phyloP scores from a whole-genome alignment of 2,329 filamentous ascomycete genomes.

The Cryphonectria radicalis region DNA sequence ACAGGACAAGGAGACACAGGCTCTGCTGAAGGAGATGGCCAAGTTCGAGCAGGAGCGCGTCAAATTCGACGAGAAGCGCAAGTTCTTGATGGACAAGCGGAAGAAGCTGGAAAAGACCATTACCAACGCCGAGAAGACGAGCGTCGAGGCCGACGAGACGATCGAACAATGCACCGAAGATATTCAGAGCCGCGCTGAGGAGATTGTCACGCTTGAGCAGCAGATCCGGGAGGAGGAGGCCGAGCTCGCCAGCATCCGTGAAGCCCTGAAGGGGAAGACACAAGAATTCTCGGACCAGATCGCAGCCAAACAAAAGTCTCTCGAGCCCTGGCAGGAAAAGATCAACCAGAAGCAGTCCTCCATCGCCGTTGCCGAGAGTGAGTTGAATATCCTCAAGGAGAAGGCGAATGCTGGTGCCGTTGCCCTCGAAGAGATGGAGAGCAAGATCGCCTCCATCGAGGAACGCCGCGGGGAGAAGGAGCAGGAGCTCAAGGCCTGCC shows the following conservation, averaged over 20 bases:
- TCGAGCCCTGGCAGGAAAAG: constrained; percentile 96
- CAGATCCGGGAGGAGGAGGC: constrained; percentile 79
- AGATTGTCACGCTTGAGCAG: constrained; percentile 76
- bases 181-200: constrained; percentile 74
- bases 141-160: constrained; percentile 74
- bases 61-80: constrained; percentile 97
- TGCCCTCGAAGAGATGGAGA: constrained; percentile 80
- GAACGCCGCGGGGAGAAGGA: constrained; percentile 72
- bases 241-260: constrained; percentile 81
- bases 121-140: constrained; percentile 73
- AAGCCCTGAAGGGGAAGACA: constrained; percentile 91
- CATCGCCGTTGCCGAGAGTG: constrained; percentile 92
- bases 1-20: constrained; percentile 81
- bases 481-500: constrained; percentile 75
- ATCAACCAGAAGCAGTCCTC: constrained; percentile 95
- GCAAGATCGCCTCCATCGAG: constrained; percentile 76
- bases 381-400: constrained; percentile 88
- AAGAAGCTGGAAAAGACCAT: constrained; percentile 95
- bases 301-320: constrained; percentile 84
- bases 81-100: constrained; percentile 87
- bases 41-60: constrained; percentile 96
- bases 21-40: constrained; percentile 81
- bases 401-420: constrained; percentile 86
- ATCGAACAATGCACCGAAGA: constrained; percentile 79
- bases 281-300: constrained; percentile 94